phyloP scores from a whole-genome alignment of 1,284 basidiomycete genomes.

The Cystobasidiaceae sp. region DNA sequence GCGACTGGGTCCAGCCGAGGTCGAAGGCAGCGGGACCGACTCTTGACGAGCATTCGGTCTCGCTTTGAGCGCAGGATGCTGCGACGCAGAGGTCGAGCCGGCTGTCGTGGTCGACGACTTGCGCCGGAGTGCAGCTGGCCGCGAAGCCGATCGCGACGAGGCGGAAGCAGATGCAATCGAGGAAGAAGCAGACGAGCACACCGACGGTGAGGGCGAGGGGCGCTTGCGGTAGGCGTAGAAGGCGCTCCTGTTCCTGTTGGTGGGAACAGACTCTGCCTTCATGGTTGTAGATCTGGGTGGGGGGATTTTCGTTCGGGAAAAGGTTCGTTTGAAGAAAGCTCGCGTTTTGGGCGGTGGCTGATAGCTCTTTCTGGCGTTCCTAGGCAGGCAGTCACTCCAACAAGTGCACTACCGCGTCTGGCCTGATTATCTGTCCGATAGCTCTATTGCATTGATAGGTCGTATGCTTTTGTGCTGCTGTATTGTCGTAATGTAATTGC shows the following conservation, averaged over 20 bases:
- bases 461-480: too few relatives aligned
- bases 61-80: background rate
- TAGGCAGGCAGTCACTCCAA: too few relatives aligned
- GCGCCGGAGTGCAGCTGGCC: conserved; percentile 4
- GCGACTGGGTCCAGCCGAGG: conserved; percentile 1
- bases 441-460: too few relatives aligned
- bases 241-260: conserved; percentile 18
- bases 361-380: too few relatives aligned
- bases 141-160: conserved; percentile 25
- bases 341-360: too few relatives aligned
- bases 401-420: too few relatives aligned
- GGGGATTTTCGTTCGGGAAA: too few relatives aligned
- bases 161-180: conserved; percentile 25
- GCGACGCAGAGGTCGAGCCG: background rate
- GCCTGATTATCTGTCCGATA: too few relatives aligned
- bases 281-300: too few relatives aligned
- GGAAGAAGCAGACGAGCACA: conserved; percentile 27
- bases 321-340: too few relatives aligned
- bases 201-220: conserved; percentile 16
- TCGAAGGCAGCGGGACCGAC: background rate
- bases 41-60: background rate
- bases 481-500: too few relatives aligned
- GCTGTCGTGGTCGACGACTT: conserved; percentile 4
- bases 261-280: conserved; percentile 28
- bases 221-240: conserved; percentile 30